A percentile compares a stretch with the other conserved stretches of the same genome.
Conservation (phyloP, 106 monocot species). For the Platanthera guangdongensis region DNA sequence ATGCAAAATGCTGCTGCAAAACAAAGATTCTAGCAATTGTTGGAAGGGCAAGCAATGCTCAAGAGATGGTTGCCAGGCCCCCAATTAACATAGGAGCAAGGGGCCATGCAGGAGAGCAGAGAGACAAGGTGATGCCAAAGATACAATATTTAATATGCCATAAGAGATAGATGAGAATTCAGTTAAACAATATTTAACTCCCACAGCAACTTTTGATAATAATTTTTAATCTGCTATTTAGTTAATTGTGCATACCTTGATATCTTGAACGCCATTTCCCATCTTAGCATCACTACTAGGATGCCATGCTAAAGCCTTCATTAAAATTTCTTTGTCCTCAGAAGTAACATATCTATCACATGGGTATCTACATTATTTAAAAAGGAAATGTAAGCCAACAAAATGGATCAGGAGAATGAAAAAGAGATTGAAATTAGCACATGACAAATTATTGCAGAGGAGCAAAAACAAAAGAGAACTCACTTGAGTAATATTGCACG, state of each 20-base stretch:
- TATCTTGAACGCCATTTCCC: conserved; percentile 44
- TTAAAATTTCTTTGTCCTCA: conserved; percentile 31
- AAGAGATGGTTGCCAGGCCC: no score
- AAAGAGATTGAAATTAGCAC: background rate
- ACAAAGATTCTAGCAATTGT: no score
- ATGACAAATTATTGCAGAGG: background rate
- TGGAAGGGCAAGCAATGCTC: no score
- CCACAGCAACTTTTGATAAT: background rate
- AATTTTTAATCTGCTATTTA: background rate
- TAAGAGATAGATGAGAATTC: background rate
- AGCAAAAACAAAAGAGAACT: conserved; percentile 8
- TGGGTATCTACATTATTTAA: conserved; percentile 37
- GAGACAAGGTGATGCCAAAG: no score
- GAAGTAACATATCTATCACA: conserved; percentile 32
- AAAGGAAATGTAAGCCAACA: background rate
- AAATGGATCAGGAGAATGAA: background rate
- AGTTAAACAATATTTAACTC: background rate
- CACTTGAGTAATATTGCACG: conserved; percentile 41
- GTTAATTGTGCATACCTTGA: conserved; percentile 40
- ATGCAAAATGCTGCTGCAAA: no score
- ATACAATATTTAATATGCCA: background rate
- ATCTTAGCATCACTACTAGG: conserved; percentile 49
- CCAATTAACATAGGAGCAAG: no score
- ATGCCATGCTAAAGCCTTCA: conserved; percentile 56
- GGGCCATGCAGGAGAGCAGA: no score